These are phyloP conservation scores for Xylaria acuta DNA, from an alignment of 495 filamentous ascomycete genomes.

Conservation along the genomic window DNA sequence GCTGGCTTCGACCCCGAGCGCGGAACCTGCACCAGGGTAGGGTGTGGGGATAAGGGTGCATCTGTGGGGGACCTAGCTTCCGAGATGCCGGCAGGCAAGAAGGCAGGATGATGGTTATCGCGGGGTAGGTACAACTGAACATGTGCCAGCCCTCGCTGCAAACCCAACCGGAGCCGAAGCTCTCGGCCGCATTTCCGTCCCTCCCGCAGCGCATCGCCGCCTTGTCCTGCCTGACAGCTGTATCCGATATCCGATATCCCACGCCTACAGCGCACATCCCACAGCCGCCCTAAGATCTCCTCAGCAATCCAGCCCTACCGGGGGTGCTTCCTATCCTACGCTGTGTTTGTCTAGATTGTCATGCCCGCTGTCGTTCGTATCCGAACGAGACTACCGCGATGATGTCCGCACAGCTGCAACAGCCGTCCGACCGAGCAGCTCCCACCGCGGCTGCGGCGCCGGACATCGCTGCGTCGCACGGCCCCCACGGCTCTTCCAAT, in stretches of 20 bases:
- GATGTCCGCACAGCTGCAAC: conserved; percentile 46
- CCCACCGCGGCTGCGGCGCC: conserved; percentile 23
- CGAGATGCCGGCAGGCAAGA: conserved; percentile 8
- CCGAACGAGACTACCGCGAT: conserved; percentile 30
- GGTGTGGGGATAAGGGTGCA: conserved; percentile 15
- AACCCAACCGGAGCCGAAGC: conserved; percentile 12
- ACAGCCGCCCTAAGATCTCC: not conserved
- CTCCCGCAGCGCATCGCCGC: not conserved
- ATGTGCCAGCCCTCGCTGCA: not conserved
- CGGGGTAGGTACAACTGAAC: conserved; percentile 13
- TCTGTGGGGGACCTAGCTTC: conserved; percentile 1
- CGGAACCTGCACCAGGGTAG: not conserved
- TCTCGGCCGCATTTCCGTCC: conserved; percentile 1
- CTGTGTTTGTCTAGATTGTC: conserved; percentile 5
- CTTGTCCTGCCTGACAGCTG: not conserved
- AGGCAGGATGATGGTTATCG: conserved; percentile 10
- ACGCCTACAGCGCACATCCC: not conserved
- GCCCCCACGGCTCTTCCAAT: not conserved
- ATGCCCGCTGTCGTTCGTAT: not conserved
- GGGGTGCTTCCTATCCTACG: not conserved
- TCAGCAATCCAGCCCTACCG: not conserved
- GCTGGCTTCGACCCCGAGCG: not conserved
- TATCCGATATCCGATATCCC: not conserved
- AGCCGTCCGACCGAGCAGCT: conserved; percentile 26
- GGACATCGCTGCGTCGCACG: conserved; percentile 1